A percentile compares a stretch with the other conserved stretches of the same genome.
Conservation (phyloP, 2,329 filamentous ascomycete genomes). For the Aspergillus japonicus region DNA sequence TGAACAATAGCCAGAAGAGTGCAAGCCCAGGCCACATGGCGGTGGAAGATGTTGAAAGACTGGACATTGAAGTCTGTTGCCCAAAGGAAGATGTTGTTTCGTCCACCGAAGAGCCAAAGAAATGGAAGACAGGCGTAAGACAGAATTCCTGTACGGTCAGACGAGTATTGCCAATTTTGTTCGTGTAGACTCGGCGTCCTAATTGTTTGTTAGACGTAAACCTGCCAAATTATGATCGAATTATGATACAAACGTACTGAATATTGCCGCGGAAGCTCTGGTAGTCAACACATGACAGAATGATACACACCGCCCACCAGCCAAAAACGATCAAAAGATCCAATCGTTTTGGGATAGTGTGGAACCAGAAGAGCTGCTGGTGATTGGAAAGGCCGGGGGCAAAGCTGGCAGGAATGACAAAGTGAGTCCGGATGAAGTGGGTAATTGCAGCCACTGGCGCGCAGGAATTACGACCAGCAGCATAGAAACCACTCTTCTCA, state of each 20-base stretch:
- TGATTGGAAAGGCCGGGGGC: constrained; percentile 10
- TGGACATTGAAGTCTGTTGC: constrained; percentile 64
- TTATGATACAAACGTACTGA: constrained; percentile 1
- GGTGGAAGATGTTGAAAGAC: constrained; percentile 64
- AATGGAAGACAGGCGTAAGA: constrained; percentile 61
- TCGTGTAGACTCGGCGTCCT: constrained; percentile 6
- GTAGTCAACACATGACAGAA: constrained; percentile 16
- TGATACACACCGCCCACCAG: constrained; percentile 14
- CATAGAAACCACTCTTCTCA: neutral
- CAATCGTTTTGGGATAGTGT: constrained; percentile 15
- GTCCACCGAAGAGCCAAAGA: constrained; percentile 63
- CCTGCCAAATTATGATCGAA: neutral
- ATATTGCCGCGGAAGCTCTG: constrained; percentile 15
- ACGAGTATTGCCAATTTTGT: constrained; percentile 50
- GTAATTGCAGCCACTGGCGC: neutral
- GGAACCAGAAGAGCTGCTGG: constrained; percentile 11
- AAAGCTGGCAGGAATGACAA: constrained; percentile 8
- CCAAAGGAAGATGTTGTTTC: constrained; percentile 64
- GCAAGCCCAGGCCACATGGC: constrained; percentile 60
- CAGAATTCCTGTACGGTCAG: constrained; percentile 62
- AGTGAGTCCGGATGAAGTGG: constrained; percentile 5
- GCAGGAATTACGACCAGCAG: neutral
- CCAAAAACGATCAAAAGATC: constrained; percentile 14
- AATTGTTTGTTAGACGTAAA: neutral
- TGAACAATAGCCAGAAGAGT: constrained; percentile 62